Percentiles rank a stretch among this genome's conserved stretches.
These are phyloP conservation scores for Sporisorium graminicola DNA, from an alignment of 1,284 basidiomycete genomes.

Conservation along the genomic window DNA sequence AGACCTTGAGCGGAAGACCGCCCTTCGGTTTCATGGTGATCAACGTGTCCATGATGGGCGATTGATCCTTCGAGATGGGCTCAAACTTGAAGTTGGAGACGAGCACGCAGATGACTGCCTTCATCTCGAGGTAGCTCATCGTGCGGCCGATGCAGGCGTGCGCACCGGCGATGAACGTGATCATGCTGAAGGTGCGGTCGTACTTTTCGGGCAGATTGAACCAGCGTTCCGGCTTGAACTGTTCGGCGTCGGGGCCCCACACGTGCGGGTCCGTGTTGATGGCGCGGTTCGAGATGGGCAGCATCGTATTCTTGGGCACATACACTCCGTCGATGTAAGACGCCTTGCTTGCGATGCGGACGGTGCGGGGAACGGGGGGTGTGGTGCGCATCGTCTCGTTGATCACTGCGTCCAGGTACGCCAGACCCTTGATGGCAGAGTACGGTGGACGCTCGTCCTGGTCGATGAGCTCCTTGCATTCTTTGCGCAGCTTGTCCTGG, in stretches of 20 bases:
- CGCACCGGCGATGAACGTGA: slow-evolving; percentile 60
- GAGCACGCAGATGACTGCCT: slow-evolving; percentile 52
- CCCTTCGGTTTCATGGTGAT: slow-evolving; percentile 61
- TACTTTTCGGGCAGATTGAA: slow-evolving; percentile 56
- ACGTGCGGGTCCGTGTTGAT: slow-evolving; percentile 55
- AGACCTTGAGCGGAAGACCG: slow-evolving; percentile 49
- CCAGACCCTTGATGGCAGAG: slow-evolving; percentile 77
- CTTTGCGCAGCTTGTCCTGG: slow-evolving; percentile 76
- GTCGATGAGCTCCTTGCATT: slow-evolving; percentile 70
- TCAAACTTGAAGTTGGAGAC: slow-evolving; percentile 58
- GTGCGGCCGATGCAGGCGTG: slow-evolving; percentile 60
- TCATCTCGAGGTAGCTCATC: slow-evolving; percentile 61
- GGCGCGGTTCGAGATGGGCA: slow-evolving; percentile 50
- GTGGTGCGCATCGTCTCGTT: slow-evolving; percentile 59
- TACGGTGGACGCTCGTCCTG: slow-evolving; percentile 63
- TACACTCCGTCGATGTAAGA: slow-evolving; percentile 53
- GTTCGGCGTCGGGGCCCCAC: slow-evolving; percentile 55
- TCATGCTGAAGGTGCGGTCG: slow-evolving; percentile 51
- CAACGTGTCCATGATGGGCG: slow-evolving; percentile 42
- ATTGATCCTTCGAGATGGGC: slow-evolving; percentile 33
- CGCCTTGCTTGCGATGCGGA: slow-evolving; percentile 39
- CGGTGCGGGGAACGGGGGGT: slow-evolving; percentile 55
- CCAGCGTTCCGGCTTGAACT: slow-evolving; percentile 62
- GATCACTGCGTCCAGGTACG: slow-evolving; percentile 81
- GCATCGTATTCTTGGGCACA: slow-evolving; percentile 49